Percentiles rank a stretch among this genome's conserved stretches.
phyloP scores from a whole-genome alignment of 257 asterid species.

The Oldenlandia corymbosa region DNA sequence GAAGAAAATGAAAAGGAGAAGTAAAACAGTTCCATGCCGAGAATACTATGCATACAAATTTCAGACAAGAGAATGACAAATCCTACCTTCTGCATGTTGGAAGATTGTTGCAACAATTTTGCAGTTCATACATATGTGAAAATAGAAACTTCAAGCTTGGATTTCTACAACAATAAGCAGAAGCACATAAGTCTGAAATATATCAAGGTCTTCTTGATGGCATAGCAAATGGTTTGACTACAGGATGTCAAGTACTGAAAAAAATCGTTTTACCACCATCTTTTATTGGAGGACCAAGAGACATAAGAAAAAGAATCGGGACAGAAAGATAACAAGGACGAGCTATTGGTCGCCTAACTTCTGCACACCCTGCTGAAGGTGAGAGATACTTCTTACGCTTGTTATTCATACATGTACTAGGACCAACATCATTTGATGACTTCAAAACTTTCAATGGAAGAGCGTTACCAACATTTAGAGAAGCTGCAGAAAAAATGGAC shows the following conservation, averaged over 20 bases:
- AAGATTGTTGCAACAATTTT: not conserved
- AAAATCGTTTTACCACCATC: not conserved
- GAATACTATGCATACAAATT: not conserved
- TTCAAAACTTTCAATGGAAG: not conserved
- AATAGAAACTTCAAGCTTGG: not conserved
- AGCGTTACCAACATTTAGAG: not conserved
- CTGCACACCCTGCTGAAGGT: not conserved
- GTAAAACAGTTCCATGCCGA: not conserved
- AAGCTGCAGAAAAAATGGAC: not conserved
- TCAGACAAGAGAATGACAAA: not conserved
- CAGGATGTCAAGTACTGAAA: no score
- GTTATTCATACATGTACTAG: not conserved
- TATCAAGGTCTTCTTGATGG: not conserved
- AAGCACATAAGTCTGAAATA: not conserved
- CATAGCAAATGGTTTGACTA: not conserved
- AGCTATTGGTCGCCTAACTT: not conserved
- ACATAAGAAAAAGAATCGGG: not conserved
- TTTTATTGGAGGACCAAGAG: not conserved
- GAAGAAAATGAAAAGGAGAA: not conserved
- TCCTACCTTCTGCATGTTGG: not conserved
- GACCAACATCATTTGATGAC: not conserved
- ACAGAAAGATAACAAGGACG: not conserved
- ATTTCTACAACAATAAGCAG: not conserved
- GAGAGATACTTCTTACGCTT: not conserved
- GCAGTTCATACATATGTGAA: not conserved